Percentiles rank a stretch among this genome's conserved stretches.
Conservation (phyloP, 306 rosid species). For the Arachis hypogaea region DNA sequence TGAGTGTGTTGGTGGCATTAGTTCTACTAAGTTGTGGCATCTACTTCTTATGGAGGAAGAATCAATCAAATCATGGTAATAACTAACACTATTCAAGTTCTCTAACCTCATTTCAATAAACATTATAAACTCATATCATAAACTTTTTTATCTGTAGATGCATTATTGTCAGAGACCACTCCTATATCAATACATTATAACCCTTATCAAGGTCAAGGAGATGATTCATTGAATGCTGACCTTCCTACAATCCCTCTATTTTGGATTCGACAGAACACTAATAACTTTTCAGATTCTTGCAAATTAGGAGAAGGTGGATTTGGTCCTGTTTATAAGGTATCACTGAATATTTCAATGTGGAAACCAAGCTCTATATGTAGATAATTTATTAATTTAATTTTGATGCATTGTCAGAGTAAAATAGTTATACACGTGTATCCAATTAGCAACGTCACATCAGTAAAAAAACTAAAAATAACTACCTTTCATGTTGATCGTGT, state of each 20-base stretch:
- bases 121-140: not conserved
- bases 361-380: not conserved
- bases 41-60: constrained; percentile 23
- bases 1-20: constrained; percentile 35
- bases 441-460: no score
- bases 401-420: no score
- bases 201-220: not conserved
- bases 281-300: constrained; percentile 48
- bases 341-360: not conserved
- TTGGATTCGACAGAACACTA: constrained; percentile 34
- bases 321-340: constrained; percentile 52
- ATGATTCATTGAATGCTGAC: constrained; percentile 25
- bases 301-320: constrained; percentile 75
- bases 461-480: no score
- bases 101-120: not conserved
- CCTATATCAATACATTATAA: not conserved
- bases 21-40: constrained; percentile 27
- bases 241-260: constrained; percentile 41
- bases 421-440: no score
- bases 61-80: constrained; percentile 33
- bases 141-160: constrained; percentile 25
- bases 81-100: not conserved
- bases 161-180: not conserved
- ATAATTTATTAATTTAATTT: no score
- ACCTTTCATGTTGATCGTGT: no score